Evolutionary conservation across 768 basidiomycete genomes (phyloP), one percentile per base, ranked within the genome.

Genomic region (Termitomyces sp.): DNA sequence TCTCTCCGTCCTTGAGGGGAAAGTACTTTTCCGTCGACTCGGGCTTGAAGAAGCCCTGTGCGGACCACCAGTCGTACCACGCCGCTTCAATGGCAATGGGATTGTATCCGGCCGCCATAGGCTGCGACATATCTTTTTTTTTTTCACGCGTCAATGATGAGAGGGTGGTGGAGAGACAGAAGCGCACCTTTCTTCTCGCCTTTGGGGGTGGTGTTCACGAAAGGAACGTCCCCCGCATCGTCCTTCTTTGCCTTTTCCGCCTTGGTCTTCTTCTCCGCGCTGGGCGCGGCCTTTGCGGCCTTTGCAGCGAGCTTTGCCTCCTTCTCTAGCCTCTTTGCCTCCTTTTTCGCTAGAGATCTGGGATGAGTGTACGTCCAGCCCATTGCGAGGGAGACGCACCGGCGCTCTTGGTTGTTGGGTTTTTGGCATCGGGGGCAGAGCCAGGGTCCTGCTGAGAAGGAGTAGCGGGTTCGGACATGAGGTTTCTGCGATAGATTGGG

Each of bases 61-160:
- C 81, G 37, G 85, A 78, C 96, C 96, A 98, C 97, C 97, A 98
- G 65, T 96, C 93, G 65, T 98, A 98, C 93, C 97, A 98, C 2
- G 93, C 87, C 0, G 94, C 79, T 68, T 98, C 96, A 58, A 98
- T 90, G 34, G 91, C 90, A 61, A 91, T 87, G 8, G 97, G 96
- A 70, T 98, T 94, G 74, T 98, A 99, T 4, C 90, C 92, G n/a
- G 82, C 78, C 1, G 90, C 82, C 90, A 99, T 96, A 3, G 92
- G 87, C 59, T 85, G 78, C 2, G 90, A 81, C 56, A 97, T 76
- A 73, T 98, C 96, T 96, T 56, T 37, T 5, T 6, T 1, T 1
- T 5, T 34, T 12, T 12, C n/a, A n/a, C n/a, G n/a, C n/a, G n/a
- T n/a, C n/a, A n/a, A n/a, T n/a, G n/a, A n/a, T n/a, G n/a, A n/a